A percentile compares a stretch with the other conserved stretches of the same genome.
Conservation (phyloP, 129 eudicot genomes). For the Chrysanthemum makinoi region DNA sequence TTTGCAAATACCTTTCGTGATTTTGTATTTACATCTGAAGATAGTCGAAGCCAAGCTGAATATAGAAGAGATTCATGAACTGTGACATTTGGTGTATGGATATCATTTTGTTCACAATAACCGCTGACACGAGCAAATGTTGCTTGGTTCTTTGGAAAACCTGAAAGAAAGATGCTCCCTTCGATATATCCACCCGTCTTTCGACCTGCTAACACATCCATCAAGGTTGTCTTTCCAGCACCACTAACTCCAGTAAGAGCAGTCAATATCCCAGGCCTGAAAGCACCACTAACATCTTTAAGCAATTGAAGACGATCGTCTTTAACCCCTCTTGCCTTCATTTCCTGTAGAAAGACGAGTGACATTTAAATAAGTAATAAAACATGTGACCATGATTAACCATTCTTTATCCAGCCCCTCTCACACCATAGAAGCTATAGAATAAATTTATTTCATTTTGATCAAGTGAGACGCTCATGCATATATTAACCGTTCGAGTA, state of each 20-base stretch:
- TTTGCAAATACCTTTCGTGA: conserved; percentile 45
- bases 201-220: conserved; percentile 89
- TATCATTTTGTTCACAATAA: conserved; percentile 85
- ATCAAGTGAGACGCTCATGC: too few species aligned
- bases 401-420: background rate
- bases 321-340: conserved; percentile 62
- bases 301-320: conserved; percentile 62
- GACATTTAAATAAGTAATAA: background rate
- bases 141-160: conserved; percentile 73
- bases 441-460: too few species aligned
- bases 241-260: conserved; percentile 85
- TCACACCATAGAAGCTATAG: too few species aligned
- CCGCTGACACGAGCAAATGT: conserved; percentile 85
- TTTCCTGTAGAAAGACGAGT: conserved; percentile 44
- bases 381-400: background rate
- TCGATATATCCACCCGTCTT: conserved; percentile 71
- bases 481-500: too few species aligned
- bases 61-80: conserved; percentile 68
- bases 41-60: conserved; percentile 70
- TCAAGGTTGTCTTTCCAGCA: conserved; percentile 87
- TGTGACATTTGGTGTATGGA: conserved; percentile 82
- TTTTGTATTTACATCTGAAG: conserved; percentile 44
- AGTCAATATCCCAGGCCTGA: conserved; percentile 82
- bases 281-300: conserved; percentile 74
- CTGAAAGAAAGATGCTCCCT: conserved; percentile 65